Percentiles rank a stretch among this genome's conserved stretches.
Conservation (phyloP, 2,329 filamentous ascomycete genomes). For the Tympanopsis confertula region DNA sequence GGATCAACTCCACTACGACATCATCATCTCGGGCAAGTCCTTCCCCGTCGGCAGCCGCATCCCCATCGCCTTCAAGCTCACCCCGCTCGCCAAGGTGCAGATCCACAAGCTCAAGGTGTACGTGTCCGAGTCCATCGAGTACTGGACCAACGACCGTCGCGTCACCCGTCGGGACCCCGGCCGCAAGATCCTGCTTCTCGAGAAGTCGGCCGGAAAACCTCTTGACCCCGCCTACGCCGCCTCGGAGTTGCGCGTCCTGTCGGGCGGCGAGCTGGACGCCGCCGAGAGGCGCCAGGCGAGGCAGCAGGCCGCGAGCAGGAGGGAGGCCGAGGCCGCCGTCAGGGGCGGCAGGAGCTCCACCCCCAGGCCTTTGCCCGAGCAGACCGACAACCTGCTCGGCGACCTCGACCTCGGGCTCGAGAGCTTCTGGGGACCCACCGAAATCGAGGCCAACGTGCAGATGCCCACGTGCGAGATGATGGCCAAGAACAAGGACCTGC, state of each 20-base stretch:
- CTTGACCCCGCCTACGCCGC: conserved; percentile 62
- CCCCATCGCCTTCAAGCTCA: conserved; percentile 87
- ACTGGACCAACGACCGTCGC: conserved; percentile 75
- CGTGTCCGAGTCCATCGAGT: conserved; percentile 81
- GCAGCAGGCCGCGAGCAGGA: conserved; percentile 29
- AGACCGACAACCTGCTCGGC: conserved; percentile 64
- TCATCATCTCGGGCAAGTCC: conserved; percentile 89
- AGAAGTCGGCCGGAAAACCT: conserved; percentile 73
- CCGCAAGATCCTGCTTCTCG: conserved; percentile 74
- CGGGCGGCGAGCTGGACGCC: conserved; percentile 63
- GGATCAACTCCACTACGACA: conserved; percentile 89
- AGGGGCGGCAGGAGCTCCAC: conserved; percentile 20
- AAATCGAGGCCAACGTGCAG: conserved; percentile 90
- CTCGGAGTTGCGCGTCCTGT: conserved; percentile 65
- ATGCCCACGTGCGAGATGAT: conserved; percentile 80
- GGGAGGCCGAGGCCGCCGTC: conserved; percentile 40
- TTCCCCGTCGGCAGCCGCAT: conserved; percentile 81
- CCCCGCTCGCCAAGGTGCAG: conserved; percentile 83
- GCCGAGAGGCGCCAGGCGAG: conserved; percentile 34
- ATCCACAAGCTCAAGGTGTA: conserved; percentile 87
- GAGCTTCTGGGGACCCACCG: conserved; percentile 71
- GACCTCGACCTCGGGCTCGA: conserved; percentile 63
- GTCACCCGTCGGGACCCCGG: conserved; percentile 77
- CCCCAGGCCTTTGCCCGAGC: conserved; percentile 33
- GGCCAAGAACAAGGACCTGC: conserved; percentile 54